Evolutionary conservation across 768 basidiomycete species (phyloP), one percentile per base, ranked within the genome.

Genomic region (Leccinellum luteum): DNA sequence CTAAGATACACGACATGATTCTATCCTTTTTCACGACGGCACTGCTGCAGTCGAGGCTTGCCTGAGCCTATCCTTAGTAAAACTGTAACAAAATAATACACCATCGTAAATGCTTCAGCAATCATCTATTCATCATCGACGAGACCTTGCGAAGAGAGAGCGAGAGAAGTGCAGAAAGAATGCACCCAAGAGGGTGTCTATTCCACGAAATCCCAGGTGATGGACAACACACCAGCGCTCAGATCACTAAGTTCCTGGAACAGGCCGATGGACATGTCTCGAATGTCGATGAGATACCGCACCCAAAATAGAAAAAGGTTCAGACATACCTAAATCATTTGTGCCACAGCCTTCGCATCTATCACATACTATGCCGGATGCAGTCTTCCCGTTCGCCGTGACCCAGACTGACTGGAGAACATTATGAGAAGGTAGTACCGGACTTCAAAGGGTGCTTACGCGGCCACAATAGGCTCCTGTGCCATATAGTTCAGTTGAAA

Each of bases 191-290:
- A n/a, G 19, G 58, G 79, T 3, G 55, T 79, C 4, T 61, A 68
- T 69, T 64, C 66, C 82, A 81, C 79, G 75, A 84, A 87, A 61
- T 84, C 66, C 89, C 88, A 90, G 3, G 69, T 68, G 59, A 89
- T 75, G n/a, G 65, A 55, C 34, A 89, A 67, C 41, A 77, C 77
- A 31, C 88, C 88, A 10, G 70, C 66, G 57, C 61, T 67, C 47
- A 86, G 79, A 5, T 64, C 27, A 17, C 72, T 81, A 48, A 90
- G 66, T 57, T 81, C 60, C 65, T 81, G 3, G 72, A 90, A 90
- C 32, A 87, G 66, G 7, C 76, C 75, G 9, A 81, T 80, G 28
- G 86, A 88, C 83, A 90, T 80, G 68, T 90, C 88, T 90, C 67
- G 13, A 25, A 50, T 32, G 14, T 6, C 8, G 8, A 59, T 64